phyloP scores from a whole-genome alignment of 2,329 filamentous ascomycete species.

The Colletotrichum sp. region DNA sequence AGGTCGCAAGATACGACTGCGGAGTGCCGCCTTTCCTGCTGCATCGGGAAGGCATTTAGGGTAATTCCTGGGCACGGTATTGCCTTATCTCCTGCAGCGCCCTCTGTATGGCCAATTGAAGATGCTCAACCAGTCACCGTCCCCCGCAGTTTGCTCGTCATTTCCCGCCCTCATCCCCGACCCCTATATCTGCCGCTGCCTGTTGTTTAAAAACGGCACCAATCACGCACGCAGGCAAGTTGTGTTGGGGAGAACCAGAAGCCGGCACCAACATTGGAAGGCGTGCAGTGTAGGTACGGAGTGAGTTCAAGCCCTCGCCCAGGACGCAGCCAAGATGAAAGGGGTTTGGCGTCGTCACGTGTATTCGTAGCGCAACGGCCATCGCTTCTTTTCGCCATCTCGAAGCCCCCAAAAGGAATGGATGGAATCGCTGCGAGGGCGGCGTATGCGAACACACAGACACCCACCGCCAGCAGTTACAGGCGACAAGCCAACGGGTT shows the following conservation, averaged over 20 bases:
- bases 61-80: background rate
- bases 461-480: background rate
- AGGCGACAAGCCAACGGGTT: background rate
- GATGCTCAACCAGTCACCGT: background rate
- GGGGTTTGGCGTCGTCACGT: background rate
- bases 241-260: background rate
- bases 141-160: background rate
- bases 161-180: background rate
- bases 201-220: background rate
- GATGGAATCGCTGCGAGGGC: background rate
- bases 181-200: slow-evolving; percentile 14
- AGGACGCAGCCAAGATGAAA: slow-evolving; percentile 14
- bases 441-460: background rate
- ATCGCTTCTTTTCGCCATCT: background rate
- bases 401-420: background rate
- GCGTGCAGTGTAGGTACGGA: background rate
- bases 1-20: background rate
- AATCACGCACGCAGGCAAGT: background rate
- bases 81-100: background rate
- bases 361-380: background rate
- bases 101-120: background rate
- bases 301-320: background rate
- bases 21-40: background rate
- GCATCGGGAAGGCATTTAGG: background rate
- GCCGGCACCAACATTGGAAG: background rate